A percentile compares a stretch with the other conserved stretches of the same genome.
phyloP scores from a whole-genome alignment of 352 stramenopile species.

The Phytophthora litchii region DNA sequence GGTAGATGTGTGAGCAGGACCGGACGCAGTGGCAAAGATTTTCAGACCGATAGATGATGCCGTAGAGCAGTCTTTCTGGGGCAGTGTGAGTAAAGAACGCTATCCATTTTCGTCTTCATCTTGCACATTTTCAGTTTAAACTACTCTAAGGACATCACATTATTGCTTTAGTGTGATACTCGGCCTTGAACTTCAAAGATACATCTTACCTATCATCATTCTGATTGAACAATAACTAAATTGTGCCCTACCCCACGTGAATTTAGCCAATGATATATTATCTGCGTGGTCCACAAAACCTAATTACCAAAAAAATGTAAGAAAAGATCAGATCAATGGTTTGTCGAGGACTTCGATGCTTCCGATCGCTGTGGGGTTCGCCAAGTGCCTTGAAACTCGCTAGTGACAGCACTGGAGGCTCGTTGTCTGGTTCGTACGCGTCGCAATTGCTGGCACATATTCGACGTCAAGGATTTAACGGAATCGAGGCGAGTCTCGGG shows the following conservation, averaged over 20 bases:
- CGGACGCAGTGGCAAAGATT: slow-evolving; percentile 11
- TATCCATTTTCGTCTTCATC: too few relatives aligned
- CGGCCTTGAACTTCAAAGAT: too few relatives aligned
- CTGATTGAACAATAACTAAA: too few relatives aligned
- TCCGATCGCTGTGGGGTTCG: slow-evolving; percentile 67
- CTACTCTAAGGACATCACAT: too few relatives aligned
- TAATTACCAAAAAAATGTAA: too few relatives aligned
- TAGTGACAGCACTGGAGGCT: slow-evolving; percentile 5
- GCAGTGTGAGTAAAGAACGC: slow-evolving; percentile 7
- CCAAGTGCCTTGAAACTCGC: slow-evolving; percentile 41
- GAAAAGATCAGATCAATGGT: slow-evolving; percentile 21
- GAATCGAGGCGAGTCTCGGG: slow-evolving; percentile 72
- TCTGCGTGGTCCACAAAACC: too few relatives aligned
- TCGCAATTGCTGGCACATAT: slow-evolving; percentile 45
- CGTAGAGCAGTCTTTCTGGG: slow-evolving; percentile 18
- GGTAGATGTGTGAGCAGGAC: slow-evolving; percentile 28
- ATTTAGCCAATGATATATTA: too few relatives aligned
- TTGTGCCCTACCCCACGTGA: too few relatives aligned
- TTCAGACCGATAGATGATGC: slow-evolving; percentile 32
- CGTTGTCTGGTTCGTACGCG: slow-evolving; percentile 32
- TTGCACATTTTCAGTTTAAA: too few relatives aligned
- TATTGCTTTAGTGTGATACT: too few relatives aligned
- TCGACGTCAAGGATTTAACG: slow-evolving; percentile 58
- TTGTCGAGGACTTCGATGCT: slow-evolving; percentile 38
- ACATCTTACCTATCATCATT: too few relatives aligned